Evolutionary conservation across 768 basidiomycete genomes (phyloP), one percentile per base, ranked within the genome.

Genomic region (Suillus fuscotomentosus): DNA sequence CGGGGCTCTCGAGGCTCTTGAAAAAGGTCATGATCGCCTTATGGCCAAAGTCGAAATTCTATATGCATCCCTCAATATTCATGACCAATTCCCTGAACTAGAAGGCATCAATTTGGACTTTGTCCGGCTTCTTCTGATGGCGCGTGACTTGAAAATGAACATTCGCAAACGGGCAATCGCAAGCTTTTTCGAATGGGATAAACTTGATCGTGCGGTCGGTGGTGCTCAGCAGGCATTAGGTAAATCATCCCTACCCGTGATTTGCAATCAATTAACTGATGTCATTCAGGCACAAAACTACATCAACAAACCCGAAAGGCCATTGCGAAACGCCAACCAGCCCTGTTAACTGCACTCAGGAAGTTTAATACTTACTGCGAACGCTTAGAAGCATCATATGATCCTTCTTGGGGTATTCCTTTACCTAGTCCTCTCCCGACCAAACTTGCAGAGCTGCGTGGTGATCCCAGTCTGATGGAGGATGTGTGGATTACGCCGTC

Each of bases 101-200:
- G 34, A 67, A n/a, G 69, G 69, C 5, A 45, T 78, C 8, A 64
- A 71, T 15, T 54, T 74, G 3, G 69, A 75, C 5, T 78, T 78
- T 62, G 69, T 79, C 2, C 64, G 64, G 3, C 71, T 67, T 0
- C 73, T 82, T 0, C 61, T 81, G 1, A 68, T 79, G 62, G 76
- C 74, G 4, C 69, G 72, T 0, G 78, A 81, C 64, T 69, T 80
- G 34, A 82, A 81, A 63, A 77, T 79, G 24, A 79, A 76, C 60
- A 77, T 81, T 6, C 64, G 74, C 10, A 77, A 76, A 61, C 65
- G 69, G 14, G 76, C 74, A 1, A 71, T 79, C 13, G 71, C 72
- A 0, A 72, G 71, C 20, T 79, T 81, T 51, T 77, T 77, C 36
- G 77, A 80, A 51, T 78, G 76, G 75, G 78, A 81, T 20, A 70